phyloP scores from a whole-genome alignment of 768 basidiomycete genomes.

The Leccinum barrowsii region DNA sequence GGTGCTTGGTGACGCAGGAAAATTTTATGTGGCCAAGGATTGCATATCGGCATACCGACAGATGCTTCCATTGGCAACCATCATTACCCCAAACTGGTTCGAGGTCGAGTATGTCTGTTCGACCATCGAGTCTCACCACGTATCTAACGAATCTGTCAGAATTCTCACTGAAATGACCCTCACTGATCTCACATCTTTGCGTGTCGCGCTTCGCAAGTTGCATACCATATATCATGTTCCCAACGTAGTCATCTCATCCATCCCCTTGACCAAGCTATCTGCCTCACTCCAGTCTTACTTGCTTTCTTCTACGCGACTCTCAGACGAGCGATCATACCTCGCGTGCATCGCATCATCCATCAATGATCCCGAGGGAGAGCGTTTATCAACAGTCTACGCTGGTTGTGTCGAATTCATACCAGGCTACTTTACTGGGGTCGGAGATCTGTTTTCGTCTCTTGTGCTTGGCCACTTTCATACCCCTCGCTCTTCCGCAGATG shows the following conservation, averaged over 20 bases:
- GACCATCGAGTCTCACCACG: neutral
- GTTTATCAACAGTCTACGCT: slow-evolving; percentile 53
- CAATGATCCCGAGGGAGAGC: slow-evolving; percentile 10
- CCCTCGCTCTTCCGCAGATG: slow-evolving; percentile 7
- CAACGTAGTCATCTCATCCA: slow-evolving; percentile 89
- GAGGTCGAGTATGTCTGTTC: slow-evolving; percentile 77
- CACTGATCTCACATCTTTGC: slow-evolving; percentile 62
- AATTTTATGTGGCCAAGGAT: slow-evolving; percentile 82
- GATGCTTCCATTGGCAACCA: slow-evolving; percentile 78
- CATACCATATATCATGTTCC: slow-evolving; percentile 76
- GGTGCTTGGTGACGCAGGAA: slow-evolving; percentile 91
- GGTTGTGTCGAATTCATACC: slow-evolving; percentile 73
- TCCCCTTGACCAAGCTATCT: slow-evolving; percentile 68
- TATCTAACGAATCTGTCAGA: slow-evolving; percentile 37
- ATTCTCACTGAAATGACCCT: slow-evolving; percentile 72
- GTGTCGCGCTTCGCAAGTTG: slow-evolving; percentile 62
- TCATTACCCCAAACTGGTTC: slow-evolving; percentile 98
- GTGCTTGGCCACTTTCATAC: slow-evolving; percentile 74
- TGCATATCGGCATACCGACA: slow-evolving; percentile 84
- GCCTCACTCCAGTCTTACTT: slow-evolving; percentile 47
- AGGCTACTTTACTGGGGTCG: slow-evolving; percentile 95
- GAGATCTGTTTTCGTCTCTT: slow-evolving; percentile 94
- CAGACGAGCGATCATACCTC: slow-evolving; percentile 43
- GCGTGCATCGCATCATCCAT: slow-evolving; percentile 77
- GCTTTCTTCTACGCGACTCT: slow-evolving; percentile 20